Evolutionary conservation across 441 rosid genomes (phyloP).

Genomic region (Cnidoscolus chayamansa): DNA sequence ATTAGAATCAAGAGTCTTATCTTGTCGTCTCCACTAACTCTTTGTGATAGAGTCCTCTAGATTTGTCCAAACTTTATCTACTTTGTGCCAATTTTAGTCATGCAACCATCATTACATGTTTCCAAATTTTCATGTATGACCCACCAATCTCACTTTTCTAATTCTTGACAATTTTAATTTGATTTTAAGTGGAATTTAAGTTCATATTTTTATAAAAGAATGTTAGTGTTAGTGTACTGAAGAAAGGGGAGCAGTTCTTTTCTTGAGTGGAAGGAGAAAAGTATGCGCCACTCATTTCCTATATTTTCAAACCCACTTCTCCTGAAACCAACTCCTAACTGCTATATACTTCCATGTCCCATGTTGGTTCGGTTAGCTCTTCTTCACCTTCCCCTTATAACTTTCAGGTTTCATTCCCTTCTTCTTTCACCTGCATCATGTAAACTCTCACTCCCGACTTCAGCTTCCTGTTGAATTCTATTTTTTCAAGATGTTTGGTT

Average conservation of each 20-base stretch:
- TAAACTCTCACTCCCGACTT: neutral
- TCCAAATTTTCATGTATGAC: no score
- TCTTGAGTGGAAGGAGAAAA: neutral
- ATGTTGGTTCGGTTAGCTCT: constrained; percentile 10
- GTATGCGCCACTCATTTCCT: constrained; percentile 15
- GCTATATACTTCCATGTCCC: constrained; percentile 9
- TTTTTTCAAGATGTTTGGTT: constrained; percentile 43
- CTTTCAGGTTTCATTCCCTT: neutral
- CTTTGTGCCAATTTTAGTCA: no score
- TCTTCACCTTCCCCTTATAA: neutral
- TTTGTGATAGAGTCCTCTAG: no score
- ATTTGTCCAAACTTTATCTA: no score
- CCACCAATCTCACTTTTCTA: no score
- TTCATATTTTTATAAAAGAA: no score
- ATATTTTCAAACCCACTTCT: constrained; percentile 51
- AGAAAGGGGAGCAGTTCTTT: constrained; percentile 38
- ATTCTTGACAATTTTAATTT: no score
- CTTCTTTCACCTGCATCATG: neutral
- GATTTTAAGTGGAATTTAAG: no score
- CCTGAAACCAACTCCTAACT: constrained; percentile 33
- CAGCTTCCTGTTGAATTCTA: neutral
- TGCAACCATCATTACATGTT: no score
- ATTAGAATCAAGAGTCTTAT: no score
- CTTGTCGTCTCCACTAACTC: no score
- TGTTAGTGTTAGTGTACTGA: neutral